These are phyloP conservation scores for Myxozyma vanderwaltii DNA, from an alignment of 805 yeast species.

Conservation along the genomic window DNA sequence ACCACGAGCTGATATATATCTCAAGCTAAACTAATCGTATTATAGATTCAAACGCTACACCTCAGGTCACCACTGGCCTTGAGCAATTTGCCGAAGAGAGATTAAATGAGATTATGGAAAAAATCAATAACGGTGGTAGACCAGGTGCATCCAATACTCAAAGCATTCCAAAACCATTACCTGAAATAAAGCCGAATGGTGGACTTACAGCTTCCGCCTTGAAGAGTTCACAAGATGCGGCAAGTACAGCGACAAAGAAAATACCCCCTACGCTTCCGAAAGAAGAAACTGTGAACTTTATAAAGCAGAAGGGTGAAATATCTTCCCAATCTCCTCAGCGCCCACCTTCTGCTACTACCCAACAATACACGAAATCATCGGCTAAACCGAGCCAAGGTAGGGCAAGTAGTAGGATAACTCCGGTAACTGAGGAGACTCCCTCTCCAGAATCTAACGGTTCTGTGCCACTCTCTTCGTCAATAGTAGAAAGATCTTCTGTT, in stretches of 20 bases:
- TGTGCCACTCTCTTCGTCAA: not conserved
- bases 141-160: not conserved
- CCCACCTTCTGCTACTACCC: no score
- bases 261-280: not conserved
- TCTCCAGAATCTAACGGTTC: not conserved
- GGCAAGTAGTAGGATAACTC: not conserved
- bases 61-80: conserved; percentile 27
- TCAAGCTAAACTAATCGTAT: not conserved
- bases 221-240: not conserved
- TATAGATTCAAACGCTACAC: conserved; percentile 14
- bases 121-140: not conserved
- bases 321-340: no score
- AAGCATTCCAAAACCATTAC: not conserved
- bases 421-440: no score
- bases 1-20: not conserved
- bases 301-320: no score
- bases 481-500: not conserved
- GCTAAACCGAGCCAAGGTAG: no score
- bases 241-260: not conserved
- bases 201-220: conserved; percentile 4
- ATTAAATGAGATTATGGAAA: conserved; percentile 41
- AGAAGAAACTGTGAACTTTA: no score
- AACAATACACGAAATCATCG: no score
- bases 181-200: not conserved
- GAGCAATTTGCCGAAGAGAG: conserved; percentile 21